Conservation (phyloP, 2,329 filamentous ascomycete genomes). For the Cordyceps javanica region DNA sequence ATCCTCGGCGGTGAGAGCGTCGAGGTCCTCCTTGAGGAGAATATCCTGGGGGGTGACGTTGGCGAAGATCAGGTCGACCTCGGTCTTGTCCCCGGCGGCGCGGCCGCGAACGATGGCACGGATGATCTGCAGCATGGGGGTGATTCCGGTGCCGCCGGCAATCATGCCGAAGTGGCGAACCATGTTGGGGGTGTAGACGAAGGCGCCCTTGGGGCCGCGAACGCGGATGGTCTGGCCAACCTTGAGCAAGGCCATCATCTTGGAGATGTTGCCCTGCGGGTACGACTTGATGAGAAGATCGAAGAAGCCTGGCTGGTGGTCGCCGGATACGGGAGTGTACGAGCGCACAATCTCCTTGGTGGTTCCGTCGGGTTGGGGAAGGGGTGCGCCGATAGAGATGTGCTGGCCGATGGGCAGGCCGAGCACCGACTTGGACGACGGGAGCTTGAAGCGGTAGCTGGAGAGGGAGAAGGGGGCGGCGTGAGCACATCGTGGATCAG, state of each 20-base stretch:
- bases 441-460: slow-evolving; percentile 89
- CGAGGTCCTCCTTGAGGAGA: slow-evolving; percentile 85
- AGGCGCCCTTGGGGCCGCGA: slow-evolving; percentile 91
- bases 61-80: slow-evolving; percentile 93
- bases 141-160: slow-evolving; percentile 94
- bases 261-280: slow-evolving; percentile 94
- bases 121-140: slow-evolving; percentile 95
- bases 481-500: background rate
- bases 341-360: slow-evolving; percentile 82
- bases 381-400: slow-evolving; percentile 85
- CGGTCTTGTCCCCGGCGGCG: slow-evolving; percentile 71
- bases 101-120: slow-evolving; percentile 82
- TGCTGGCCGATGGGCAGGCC: slow-evolving; percentile 98
- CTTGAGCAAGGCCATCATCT: slow-evolving; percentile 75
- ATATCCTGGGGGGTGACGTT: slow-evolving; percentile 94
- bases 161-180: slow-evolving; percentile 96
- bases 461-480: background rate
- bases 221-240: slow-evolving; percentile 87
- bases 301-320: slow-evolving; percentile 85
- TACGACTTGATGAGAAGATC: slow-evolving; percentile 98
- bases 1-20: slow-evolving; percentile 71
- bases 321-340: slow-evolving; percentile 87
- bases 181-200: slow-evolving; percentile 97
- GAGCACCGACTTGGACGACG: slow-evolving; percentile 70
- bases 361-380: slow-evolving; percentile 60